A percentile compares a stretch with the other conserved stretches of the same genome.
phyloP scores from a whole-genome alignment of 192 early-diverging fungal genomes.

The Phycomyces blakesleeanus region DNA sequence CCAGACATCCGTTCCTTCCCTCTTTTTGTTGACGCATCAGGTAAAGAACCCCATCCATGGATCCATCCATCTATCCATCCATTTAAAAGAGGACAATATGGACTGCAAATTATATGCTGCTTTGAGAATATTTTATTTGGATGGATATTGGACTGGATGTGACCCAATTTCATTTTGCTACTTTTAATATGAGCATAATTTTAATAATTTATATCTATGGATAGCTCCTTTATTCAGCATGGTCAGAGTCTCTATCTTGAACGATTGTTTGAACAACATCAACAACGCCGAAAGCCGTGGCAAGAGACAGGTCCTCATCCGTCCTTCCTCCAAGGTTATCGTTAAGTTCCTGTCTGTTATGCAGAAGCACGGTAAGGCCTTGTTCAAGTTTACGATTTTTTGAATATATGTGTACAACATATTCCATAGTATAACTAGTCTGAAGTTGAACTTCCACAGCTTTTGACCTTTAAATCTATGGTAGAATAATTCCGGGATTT shows the following conservation, averaged over 20 bases:
- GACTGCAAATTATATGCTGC: neutral
- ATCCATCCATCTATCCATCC: slow-evolving; percentile 35
- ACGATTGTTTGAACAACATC: slow-evolving; percentile 98
- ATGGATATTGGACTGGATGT: no score
- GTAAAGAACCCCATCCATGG: neutral
- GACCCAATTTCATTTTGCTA: no score
- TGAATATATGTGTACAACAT: neutral
- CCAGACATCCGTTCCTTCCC: neutral
- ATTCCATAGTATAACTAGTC: slow-evolving; percentile 15
- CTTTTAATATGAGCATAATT: no score
- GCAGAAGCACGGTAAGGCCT: slow-evolving; percentile 91
- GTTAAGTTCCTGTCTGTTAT: slow-evolving; percentile 98
- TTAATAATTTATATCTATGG: no score
- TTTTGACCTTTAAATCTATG: slow-evolving; percentile 15
- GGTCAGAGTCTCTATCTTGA: slow-evolving; percentile 94
- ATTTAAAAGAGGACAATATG: neutral
- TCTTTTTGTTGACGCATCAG: neutral
- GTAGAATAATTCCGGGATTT: slow-evolving; percentile 11
- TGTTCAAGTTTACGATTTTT: neutral
- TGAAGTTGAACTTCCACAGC: slow-evolving; percentile 6
- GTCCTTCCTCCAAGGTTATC: slow-evolving; percentile 96
- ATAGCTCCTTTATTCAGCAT: slow-evolving; percentile 50
- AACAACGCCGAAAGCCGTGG: slow-evolving; percentile 98
- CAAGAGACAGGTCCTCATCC: slow-evolving; percentile 96
- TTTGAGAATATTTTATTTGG: no score